A percentile compares a stretch with the other conserved stretches of the same genome.
These are phyloP conservation scores for Suillus luteus DNA, from an alignment of 768 basidiomycete genomes.

Conservation along the genomic window DNA sequence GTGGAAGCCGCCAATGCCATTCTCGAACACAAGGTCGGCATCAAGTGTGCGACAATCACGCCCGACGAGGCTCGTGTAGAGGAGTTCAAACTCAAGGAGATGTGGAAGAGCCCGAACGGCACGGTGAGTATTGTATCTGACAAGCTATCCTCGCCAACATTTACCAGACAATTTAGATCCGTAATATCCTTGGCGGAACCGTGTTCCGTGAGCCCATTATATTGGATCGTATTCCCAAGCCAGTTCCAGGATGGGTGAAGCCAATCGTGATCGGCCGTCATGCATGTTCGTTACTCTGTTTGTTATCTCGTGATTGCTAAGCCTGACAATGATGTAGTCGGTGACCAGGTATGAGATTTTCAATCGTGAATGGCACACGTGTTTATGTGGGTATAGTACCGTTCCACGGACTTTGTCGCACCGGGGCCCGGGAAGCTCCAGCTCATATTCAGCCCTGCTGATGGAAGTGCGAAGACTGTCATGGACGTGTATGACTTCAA, in stretches of 20 bases:
- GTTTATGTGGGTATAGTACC: constrained; percentile 57
- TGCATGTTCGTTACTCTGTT: constrained; percentile 47
- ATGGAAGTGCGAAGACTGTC: constrained; percentile 64
- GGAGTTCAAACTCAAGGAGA: constrained; percentile 97
- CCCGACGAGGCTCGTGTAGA: constrained; percentile 95
- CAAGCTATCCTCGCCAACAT: neutral
- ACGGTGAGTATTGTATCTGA: constrained; percentile 56
- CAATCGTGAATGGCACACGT: constrained; percentile 16
- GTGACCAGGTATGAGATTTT: constrained; percentile 71
- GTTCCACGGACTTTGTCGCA: constrained; percentile 89
- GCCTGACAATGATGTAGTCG: constrained; percentile 80
- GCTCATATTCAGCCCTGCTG: constrained; percentile 82
- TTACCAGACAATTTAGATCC: constrained; percentile 57
- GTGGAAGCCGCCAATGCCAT: constrained; percentile 94
- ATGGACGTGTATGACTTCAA: constrained; percentile 94
- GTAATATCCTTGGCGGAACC: constrained; percentile 97
- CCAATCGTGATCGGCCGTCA: constrained; percentile 97
- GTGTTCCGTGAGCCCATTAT: constrained; percentile 99
- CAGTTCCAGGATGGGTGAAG: constrained; percentile 95
- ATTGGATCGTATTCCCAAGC: constrained; percentile 85
- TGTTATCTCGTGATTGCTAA: constrained; percentile 64
- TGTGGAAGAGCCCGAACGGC: constrained; percentile 98
- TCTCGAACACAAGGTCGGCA: constrained; percentile 91
- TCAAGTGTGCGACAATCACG: constrained; percentile 99
- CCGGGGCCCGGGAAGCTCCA: constrained; percentile 94